Base-by-base conservation (phyloP, 2,329 filamentous ascomycete genomes). In the Fonsecaea erecta region DNA sequence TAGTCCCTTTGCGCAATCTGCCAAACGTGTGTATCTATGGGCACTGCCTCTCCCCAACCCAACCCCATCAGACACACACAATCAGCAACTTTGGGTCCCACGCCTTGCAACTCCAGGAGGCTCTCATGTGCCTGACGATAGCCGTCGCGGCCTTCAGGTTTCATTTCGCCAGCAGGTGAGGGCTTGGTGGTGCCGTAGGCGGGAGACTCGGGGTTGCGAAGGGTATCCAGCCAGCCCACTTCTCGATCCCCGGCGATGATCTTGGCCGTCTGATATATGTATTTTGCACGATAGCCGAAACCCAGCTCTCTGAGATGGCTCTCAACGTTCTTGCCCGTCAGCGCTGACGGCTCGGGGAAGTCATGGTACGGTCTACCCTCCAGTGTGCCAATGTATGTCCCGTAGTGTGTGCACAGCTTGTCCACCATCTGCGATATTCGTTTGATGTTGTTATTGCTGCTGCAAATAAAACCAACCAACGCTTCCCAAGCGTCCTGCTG, bases 11-110 rank as follows among this genome's bases (percentile, higher is more conserved):
- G 92, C 0, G 95, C 96, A 74, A 99, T 98, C 80, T 98, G 93
- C 94, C 93, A 98, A 12, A 99, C 92, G 78, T 99, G 96, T 1
- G 96, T 99, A 77, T 99, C 95, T 34, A 99, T 91, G 0, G 95
- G 95, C 1, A 99, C 93, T 2, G 93, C 89, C 78, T 98, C 94
- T 34, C 90, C 90, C 94, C 96, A 99, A 30, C 93, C 94, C 14
- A 99, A 80, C 0, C 96, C 96, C 90, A 99, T 97, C 21, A 99
- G 81, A 74, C 91, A 97, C 7, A 98, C 93, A 74, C 96, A 99
- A 76, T 99, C 96, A 5, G 95, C 91, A 0, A 99, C 95, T 77
- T 99, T 99, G 0, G 96, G 95, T 0, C 95, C 95, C 5, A 99
- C 96, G 0, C 95, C 95, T 63, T 93, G 88, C 24, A 99, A 83